These are phyloP conservation scores for Pleodorina starrii DNA, from an alignment of 139 green algal species.

Conservation along the genomic window DNA sequence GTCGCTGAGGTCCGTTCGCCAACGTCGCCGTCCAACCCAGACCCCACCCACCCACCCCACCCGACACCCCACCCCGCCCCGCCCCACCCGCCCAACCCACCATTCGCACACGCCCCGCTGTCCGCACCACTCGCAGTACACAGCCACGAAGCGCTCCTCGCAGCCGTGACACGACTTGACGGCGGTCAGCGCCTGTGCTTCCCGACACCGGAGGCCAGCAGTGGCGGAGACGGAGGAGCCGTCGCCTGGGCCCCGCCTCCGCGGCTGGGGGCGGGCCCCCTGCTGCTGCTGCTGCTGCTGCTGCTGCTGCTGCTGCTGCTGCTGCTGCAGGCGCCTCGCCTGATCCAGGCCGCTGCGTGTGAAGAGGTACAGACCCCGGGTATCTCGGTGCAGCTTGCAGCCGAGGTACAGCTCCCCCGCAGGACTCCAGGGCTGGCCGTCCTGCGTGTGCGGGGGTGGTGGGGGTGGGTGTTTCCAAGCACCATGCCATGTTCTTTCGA, in stretches of 20 bases:
- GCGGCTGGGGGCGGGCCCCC: too few species aligned
- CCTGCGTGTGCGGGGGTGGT: not conserved
- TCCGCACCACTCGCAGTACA: slow-evolving; percentile 14
- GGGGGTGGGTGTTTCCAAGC: too few species aligned
- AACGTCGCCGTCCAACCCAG: too few species aligned
- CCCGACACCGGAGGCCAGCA: too few species aligned
- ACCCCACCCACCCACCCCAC: not conserved
- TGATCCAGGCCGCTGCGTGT: not conserved
- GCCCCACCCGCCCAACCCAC: not conserved
- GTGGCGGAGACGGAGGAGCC: too few species aligned
- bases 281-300: too few species aligned
- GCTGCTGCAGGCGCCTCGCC: not conserved
- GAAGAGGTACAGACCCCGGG: not conserved
- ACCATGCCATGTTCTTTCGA: too few species aligned
- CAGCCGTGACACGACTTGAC: not conserved
- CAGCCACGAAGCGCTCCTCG: not conserved
- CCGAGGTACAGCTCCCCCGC: too few species aligned
- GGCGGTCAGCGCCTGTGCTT: not conserved
- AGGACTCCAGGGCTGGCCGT: too few species aligned
- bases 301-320: too few species aligned
- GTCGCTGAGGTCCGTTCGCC: too few species aligned
- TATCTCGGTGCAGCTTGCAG: too few species aligned
- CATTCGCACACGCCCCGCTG: not conserved
- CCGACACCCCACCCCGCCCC: not conserved
- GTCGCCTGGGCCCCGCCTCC: not conserved